Evolutionary conservation across 306 rosid genomes (phyloP).

Genomic region (Cucumis cinereus): DNA sequence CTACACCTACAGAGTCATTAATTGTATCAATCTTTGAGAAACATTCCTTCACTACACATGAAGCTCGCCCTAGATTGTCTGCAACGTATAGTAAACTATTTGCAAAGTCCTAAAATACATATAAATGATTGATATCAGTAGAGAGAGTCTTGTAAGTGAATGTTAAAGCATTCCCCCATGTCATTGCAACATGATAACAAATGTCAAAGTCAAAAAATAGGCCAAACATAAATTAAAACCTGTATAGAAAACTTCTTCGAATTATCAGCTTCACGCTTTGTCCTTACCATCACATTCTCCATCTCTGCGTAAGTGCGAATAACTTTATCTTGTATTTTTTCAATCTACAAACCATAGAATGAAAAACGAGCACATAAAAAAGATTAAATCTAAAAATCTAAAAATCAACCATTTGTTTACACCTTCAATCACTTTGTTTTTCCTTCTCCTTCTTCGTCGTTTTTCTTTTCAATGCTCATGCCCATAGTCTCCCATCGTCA

Average conservation of each 20-base stretch:
- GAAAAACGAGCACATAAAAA: too few species aligned
- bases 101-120: conserved; percentile 57
- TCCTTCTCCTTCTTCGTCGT: background rate
- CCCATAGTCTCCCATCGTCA: conserved; percentile 64
- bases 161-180: background rate
- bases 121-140: background rate
- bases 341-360: too few species aligned
- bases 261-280: conserved; percentile 74
- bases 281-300: conserved; percentile 85
- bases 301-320: conserved; percentile 74
- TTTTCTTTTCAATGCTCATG: conserved; percentile 13
- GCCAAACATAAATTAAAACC: conserved; percentile 25
- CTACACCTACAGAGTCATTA: conserved; percentile 38
- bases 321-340: conserved; percentile 78
- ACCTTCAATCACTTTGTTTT: conserved; percentile 9
- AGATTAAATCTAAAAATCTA: too few species aligned
- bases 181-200: background rate
- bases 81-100: conserved; percentile 77
- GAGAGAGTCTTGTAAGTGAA: background rate
- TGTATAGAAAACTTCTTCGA: conserved; percentile 73
- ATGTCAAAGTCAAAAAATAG: background rate
- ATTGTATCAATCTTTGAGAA: conserved; percentile 55
- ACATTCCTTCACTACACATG: conserved; percentile 59
- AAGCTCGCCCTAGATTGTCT: conserved; percentile 77
- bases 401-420: background rate